A percentile compares a stretch with the other conserved stretches of the same genome.
These are phyloP conservation scores for Ammopiptanthus mongolicus DNA, from an alignment of 306 rosid species.

Conservation along the genomic window DNA sequence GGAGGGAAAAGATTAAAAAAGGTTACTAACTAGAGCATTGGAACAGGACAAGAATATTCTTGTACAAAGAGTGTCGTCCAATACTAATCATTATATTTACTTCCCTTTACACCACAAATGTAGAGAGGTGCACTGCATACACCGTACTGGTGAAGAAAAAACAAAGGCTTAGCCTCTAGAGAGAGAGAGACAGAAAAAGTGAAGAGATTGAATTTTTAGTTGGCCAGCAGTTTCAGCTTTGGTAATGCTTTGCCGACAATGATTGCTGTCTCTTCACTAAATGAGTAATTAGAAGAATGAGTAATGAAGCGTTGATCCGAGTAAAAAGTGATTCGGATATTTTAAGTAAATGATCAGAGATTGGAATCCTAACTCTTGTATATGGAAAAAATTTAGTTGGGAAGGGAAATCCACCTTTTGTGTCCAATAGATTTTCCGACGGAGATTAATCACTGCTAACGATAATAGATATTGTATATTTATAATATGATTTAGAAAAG, in stretches of 20 bases:
- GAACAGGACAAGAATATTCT: slow-evolving; percentile 76
- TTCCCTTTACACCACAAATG: slow-evolving; percentile 28
- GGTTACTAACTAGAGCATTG: slow-evolving; percentile 40
- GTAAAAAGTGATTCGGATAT: no score
- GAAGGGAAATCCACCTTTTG: no score
- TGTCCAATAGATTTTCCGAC: no score
- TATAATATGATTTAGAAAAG: no score
- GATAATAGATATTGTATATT: no score
- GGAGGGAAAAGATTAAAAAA: slow-evolving; percentile 6
- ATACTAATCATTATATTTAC: slow-evolving; percentile 57
- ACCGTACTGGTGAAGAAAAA: neutral
- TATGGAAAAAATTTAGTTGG: no score
- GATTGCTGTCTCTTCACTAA: slow-evolving; percentile 50
- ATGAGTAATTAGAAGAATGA: slow-evolving; percentile 32
- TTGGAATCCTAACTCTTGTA: no score
- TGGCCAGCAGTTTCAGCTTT: slow-evolving; percentile 54
- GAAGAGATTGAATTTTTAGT: slow-evolving; percentile 26
- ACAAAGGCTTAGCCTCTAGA: slow-evolving; percentile 21
- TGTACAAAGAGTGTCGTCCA: slow-evolving; percentile 63
- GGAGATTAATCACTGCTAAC: no score
- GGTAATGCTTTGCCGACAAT: slow-evolving; percentile 55
- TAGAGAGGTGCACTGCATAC: slow-evolving; percentile 37
- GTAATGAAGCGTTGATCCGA: no score
- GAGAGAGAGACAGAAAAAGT: slow-evolving; percentile 21
- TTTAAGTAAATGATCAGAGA: no score